Evolutionary conservation across 495 filamentous ascomycete species (phyloP).

Genomic region (Trichocladium uniseriatum): DNA sequence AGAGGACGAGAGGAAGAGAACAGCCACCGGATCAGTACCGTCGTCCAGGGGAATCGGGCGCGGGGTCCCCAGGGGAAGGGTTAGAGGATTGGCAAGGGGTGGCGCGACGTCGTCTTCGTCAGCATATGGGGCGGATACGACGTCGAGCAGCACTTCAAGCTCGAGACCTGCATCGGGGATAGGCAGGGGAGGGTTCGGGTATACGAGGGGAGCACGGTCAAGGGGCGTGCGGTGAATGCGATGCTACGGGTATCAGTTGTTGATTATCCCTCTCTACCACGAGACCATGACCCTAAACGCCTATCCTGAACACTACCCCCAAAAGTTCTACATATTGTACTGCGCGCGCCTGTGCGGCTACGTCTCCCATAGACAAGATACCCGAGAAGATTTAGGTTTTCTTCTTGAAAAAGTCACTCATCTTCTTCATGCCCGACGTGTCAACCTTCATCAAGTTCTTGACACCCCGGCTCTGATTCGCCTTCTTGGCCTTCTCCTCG

Average conservation of each 20-base stretch:
- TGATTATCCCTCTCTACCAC: neutral
- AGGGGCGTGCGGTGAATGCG: conserved; percentile 6
- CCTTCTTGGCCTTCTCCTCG: conserved; percentile 55
- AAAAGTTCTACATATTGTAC: neutral
- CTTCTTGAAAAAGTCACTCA: conserved; percentile 90
- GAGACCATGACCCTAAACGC: conserved; percentile 1
- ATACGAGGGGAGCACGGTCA: conserved; percentile 14
- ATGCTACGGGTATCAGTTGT: too few species aligned
- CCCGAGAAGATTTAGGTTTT: conserved; percentile 24
- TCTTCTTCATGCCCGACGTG: conserved; percentile 87
- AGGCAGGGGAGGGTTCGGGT: conserved; percentile 26
- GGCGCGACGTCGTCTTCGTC: conserved; percentile 14
- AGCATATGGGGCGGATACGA: conserved; percentile 23
- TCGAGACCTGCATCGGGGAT: conserved; percentile 33
- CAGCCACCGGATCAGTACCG: conserved; percentile 33
- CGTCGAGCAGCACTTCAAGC: conserved; percentile 21
- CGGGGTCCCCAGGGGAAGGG: conserved; percentile 13
- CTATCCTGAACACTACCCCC: neutral
- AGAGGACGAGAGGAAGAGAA: conserved; percentile 54
- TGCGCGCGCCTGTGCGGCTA: neutral
- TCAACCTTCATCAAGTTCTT: conserved; percentile 80
- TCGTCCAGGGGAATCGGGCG: conserved; percentile 20
- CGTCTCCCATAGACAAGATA: conserved; percentile 5
- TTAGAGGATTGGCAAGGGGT: conserved; percentile 9
- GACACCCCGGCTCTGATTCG: conserved; percentile 60